A percentile compares a stretch with the other conserved stretches of the same genome.
phyloP scores from a whole-genome alignment of 441 rosid species.

The Erodium chrysanthum region DNA sequence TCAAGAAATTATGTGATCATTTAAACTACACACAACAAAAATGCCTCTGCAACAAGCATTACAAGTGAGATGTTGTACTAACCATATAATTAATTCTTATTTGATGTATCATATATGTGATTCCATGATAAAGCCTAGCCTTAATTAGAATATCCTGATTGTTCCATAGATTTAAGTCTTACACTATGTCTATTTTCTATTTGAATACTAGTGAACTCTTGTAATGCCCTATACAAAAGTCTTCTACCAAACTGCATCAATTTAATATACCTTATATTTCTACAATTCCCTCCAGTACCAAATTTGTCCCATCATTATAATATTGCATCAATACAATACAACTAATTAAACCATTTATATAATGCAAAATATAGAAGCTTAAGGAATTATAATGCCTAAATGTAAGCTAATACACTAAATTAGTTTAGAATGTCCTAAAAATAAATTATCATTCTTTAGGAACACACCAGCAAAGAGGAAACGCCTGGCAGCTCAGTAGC shows the following conservation, averaged over 20 bases:
- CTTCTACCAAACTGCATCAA: not conserved
- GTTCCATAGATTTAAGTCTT: not conserved
- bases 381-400: conserved; percentile 1
- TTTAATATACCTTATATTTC: too few species aligned
- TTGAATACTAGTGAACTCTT: not conserved
- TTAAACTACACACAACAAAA: not conserved
- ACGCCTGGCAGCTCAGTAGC: conserved; percentile 92
- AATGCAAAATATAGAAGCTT: not conserved
- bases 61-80: not conserved
- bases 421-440: not conserved
- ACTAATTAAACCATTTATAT: not conserved
- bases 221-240: not conserved
- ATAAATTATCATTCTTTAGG: not conserved
- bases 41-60: too few species aligned
- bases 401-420: not conserved
- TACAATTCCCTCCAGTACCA: not conserved
- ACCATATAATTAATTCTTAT: not conserved
- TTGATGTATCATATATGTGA: not conserved
- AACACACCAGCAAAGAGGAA: conserved; percentile 86
- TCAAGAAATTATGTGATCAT: not conserved
- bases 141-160: not conserved
- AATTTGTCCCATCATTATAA: not conserved
- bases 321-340: not conserved
- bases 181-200: not conserved
- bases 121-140: not conserved